phyloP scores from a whole-genome alignment of 2,329 filamentous ascomycete genomes.

The Ceratocystis ficicola region DNA sequence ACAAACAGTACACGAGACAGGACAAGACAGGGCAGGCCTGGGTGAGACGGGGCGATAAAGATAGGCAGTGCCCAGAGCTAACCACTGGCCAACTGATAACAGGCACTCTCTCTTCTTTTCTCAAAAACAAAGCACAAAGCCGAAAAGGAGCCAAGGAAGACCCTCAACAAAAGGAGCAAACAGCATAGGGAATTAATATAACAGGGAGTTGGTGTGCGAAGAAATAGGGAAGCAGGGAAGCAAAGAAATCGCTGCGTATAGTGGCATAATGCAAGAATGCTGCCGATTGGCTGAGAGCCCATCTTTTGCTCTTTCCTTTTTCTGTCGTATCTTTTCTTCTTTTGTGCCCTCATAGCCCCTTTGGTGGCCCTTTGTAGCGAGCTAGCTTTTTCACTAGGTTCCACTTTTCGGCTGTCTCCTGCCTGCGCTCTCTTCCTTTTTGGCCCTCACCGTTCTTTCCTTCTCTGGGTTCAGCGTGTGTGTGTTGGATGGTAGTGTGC shows the following conservation, averaged over 20 bases:
- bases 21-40: not conserved
- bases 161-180: not conserved
- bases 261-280: not conserved
- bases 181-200: not conserved
- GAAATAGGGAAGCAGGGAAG: not conserved
- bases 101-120: too few species aligned
- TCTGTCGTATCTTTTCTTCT: too few species aligned
- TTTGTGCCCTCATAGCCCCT: not conserved
- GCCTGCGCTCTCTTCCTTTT: not conserved
- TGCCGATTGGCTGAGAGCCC: constrained; percentile 1
- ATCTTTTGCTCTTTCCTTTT: not conserved
- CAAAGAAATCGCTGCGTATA: not conserved
- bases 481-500: not conserved
- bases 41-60: too few species aligned
- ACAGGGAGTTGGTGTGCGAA: not conserved
- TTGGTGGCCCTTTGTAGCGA: not conserved
- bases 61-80: too few species aligned
- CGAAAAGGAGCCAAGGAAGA: not conserved
- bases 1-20: not conserved
- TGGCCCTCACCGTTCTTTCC: constrained; percentile 2
- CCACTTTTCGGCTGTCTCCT: constrained; percentile 10
- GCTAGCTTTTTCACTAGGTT: not conserved
- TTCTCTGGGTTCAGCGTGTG: not conserved
- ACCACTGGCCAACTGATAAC: too few species aligned
- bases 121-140: too few species aligned